Evolutionary conservation across 257 asterid species (phyloP).

Genomic region (Petunia axillaris): DNA sequence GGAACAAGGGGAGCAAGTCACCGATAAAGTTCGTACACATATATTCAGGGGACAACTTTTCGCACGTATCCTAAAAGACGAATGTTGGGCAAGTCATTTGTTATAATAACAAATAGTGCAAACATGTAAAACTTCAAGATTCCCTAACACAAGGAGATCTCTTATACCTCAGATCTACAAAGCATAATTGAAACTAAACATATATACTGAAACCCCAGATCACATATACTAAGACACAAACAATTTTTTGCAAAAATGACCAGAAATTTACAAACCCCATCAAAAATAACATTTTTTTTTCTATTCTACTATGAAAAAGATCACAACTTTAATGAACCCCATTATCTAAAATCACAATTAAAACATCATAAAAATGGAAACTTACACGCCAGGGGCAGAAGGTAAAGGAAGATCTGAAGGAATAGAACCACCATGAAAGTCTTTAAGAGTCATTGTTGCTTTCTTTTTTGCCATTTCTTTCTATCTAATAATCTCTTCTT

Average conservation of each 20-base stretch:
- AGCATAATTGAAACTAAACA: background rate
- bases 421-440: constrained; percentile 94
- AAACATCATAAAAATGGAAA: constrained; percentile 14
- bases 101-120: background rate
- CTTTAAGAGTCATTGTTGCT: constrained; percentile 93
- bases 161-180: constrained; percentile 14
- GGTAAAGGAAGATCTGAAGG: constrained; percentile 96
- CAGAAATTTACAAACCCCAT: background rate
- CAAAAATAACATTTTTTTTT: background rate
- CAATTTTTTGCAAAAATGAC: background rate
- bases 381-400: constrained; percentile 96
- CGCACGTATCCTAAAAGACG: background rate
- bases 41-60: background rate
- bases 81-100: background rate
- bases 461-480: constrained; percentile 80
- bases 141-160: background rate
- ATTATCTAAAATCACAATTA: background rate
- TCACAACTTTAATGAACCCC: background rate
- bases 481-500: constrained; percentile 8
- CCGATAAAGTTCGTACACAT: background rate
- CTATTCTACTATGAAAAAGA: constrained; percentile 1
- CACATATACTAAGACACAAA: background rate
- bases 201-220: background rate
- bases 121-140: background rate
- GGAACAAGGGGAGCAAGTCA: background rate